Percentiles rank a stretch among this genome's conserved stretches.
phyloP scores from a whole-genome alignment of 2,329 filamentous ascomycete species.

The Penicillium hordei region DNA sequence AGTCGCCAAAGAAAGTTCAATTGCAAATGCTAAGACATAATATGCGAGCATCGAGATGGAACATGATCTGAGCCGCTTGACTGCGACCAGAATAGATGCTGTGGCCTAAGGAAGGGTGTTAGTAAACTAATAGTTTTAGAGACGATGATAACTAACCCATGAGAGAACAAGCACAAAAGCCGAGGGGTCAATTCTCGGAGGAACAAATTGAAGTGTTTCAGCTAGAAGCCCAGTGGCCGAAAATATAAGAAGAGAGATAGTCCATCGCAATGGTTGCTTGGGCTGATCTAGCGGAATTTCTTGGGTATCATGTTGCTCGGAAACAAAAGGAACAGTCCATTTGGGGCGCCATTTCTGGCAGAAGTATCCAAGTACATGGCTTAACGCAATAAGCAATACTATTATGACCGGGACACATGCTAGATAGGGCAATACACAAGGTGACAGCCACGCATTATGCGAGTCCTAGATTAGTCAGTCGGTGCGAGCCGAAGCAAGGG shows the following conservation, averaged over 20 bases:
- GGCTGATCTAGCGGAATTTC: conserved; percentile 35
- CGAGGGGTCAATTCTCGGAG: conserved; percentile 14
- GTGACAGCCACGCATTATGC: conserved; percentile 35
- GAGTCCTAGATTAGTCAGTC: conserved; percentile 35
- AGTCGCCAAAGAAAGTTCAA: conserved; percentile 37
- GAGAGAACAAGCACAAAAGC: conserved; percentile 34
- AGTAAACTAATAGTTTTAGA: conserved; percentile 21
- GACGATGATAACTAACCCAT: conserved; percentile 36
- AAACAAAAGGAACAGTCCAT: conserved; percentile 56
- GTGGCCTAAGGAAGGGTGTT: conserved; percentile 33
- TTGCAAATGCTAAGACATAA: conserved; percentile 34
- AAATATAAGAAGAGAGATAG: conserved; percentile 39
- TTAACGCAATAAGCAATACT: conserved; percentile 27
- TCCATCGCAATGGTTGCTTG: conserved; percentile 34
- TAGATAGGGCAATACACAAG: conserved; percentile 38
- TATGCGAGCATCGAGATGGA: conserved; percentile 41
- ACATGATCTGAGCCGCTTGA: conserved; percentile 44
- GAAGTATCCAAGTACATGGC: conserved; percentile 30
- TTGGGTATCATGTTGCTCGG: conserved; percentile 38
- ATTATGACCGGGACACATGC: conserved; percentile 31
- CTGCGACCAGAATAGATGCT: conserved; percentile 35
- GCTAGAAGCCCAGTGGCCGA: conserved; percentile 40
- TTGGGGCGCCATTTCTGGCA: conserved; percentile 38
- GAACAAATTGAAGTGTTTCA: conserved; percentile 32
- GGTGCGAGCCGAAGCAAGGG: conserved; percentile 3